Evolutionary conservation across 2,329 filamentous ascomycete genomes (phyloP), one percentile per base, ranked within the genome.

Genomic region (Trichoderma brevicompactum): DNA sequence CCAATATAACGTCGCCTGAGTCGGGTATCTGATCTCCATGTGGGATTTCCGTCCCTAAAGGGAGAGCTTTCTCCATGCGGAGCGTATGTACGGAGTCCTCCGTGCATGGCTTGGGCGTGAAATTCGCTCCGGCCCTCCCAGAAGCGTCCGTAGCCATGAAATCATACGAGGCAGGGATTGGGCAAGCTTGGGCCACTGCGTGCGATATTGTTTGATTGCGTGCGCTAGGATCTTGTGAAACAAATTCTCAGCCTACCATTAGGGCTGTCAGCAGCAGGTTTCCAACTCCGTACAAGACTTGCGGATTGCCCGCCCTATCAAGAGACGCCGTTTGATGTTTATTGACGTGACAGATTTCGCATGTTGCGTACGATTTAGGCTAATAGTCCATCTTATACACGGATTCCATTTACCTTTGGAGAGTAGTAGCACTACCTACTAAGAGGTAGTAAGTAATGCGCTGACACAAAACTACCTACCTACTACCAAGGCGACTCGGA

Each of bases 21-120:
- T 62, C 58, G 58, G 58, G 48, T 53, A 62, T 62, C 58, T 62
- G 58, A 62, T 52, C 48, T 62, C n/a, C 52, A 43, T 43, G 40
- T 32, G 23, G 23, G 23, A 28, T 15, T 17, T 41, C 36, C 36
- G 19, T 41, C 50, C 41, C 28, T 34, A 34, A 41, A n/a, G 48
- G 32, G 5, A 19, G 34, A 19, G 46, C 38, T 52, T 62, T 52
- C 58, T 62, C 48, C 58, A 62, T 43, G 58, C 58, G 58, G 58
- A 62, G 58, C 34, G 12, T 38, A 52, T 41, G 34, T 32, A 19
- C 32, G 9, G 32, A 53, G 23, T 28, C 23, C 23, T 28, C 23
- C 23, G 23, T 5, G 23, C 23, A 28, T 28, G 23, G 23, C 23
- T 28, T 28, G 23, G 23, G 23, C 23, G 23, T 28, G 23, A 28